phyloP scores from a whole-genome alignment of 495 filamentous ascomycete species.

The Aspergillus steynii region DNA sequence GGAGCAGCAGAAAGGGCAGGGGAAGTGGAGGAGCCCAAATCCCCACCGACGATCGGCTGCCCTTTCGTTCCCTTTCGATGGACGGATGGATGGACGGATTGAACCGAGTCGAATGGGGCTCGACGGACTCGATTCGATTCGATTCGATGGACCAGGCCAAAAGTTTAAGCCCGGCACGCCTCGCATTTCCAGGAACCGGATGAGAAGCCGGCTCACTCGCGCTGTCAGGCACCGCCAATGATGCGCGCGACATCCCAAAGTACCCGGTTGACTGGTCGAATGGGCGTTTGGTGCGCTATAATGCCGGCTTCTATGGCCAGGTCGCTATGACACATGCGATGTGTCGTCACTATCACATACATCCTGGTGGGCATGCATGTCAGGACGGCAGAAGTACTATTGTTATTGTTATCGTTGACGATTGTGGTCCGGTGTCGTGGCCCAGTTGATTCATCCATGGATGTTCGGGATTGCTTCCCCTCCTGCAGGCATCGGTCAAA shows the following conservation, averaged over 20 bases:
- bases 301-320: not conserved
- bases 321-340: not conserved
- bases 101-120: not conserved
- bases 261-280: not conserved
- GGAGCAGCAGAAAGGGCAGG: not conserved
- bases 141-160: too few relatives aligned
- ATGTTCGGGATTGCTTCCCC: not conserved
- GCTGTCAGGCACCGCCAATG: conserved; percentile 4
- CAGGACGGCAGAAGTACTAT: not conserved
- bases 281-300: not conserved
- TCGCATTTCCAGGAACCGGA: not conserved
- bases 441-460: not conserved
- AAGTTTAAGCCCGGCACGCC: not conserved
- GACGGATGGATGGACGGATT: not conserved
- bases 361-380: not conserved
- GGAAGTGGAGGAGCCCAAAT: not conserved
- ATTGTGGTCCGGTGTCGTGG: too few relatives aligned
- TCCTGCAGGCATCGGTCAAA: too few relatives aligned
- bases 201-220: conserved; percentile 4
- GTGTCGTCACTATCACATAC: not conserved
- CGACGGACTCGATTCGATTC: not conserved
- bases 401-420: not conserved
- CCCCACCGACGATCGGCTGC: not conserved
- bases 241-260: not conserved
- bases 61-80: not conserved